These are phyloP conservation scores for Citrus reticulata DNA, from an alignment of 345 rosid species.

Conservation along the genomic window DNA sequence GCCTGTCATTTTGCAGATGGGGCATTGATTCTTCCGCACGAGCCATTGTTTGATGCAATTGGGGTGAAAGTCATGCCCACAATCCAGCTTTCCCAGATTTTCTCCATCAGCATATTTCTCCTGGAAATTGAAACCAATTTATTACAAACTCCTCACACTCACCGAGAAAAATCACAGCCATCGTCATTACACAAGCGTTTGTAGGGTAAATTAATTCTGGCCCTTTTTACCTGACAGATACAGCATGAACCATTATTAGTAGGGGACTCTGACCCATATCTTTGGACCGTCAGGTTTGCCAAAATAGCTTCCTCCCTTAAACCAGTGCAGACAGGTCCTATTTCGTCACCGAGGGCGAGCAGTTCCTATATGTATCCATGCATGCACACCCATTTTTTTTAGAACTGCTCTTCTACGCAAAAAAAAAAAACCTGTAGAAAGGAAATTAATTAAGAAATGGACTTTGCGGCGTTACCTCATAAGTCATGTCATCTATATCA, in stretches of 20 bases:
- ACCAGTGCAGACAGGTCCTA: constrained; percentile 24
- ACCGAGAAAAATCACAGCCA: background rate
- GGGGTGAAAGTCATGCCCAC: constrained; percentile 38
- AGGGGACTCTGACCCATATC: background rate
- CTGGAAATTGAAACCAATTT: constrained; percentile 5
- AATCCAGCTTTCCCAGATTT: constrained; percentile 27
- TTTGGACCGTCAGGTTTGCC: constrained; percentile 9
- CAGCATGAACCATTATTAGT: constrained; percentile 21
- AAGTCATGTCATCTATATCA: constrained; percentile 29
- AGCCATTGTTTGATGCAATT: constrained; percentile 39
- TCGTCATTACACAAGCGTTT: background rate
- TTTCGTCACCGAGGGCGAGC: constrained; percentile 23
- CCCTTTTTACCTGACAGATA: constrained; percentile 37
- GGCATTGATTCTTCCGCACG: constrained; percentile 30
- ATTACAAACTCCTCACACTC: background rate
- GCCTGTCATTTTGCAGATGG: constrained; percentile 33
- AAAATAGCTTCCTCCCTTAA: constrained; percentile 21
- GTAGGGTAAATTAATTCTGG: background rate
- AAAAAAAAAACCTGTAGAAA: background rate
- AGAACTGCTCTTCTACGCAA: background rate
- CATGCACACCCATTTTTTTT: background rate
- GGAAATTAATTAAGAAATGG: background rate
- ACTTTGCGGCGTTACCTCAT: constrained; percentile 25
- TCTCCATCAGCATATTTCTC: constrained; percentile 33
- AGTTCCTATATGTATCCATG: constrained; percentile 19